A percentile compares a stretch with the other conserved stretches of the same genome.
phyloP scores from a whole-genome alignment of 371 early-diverging fungal species.

The Capniomyces stellatus region DNA sequence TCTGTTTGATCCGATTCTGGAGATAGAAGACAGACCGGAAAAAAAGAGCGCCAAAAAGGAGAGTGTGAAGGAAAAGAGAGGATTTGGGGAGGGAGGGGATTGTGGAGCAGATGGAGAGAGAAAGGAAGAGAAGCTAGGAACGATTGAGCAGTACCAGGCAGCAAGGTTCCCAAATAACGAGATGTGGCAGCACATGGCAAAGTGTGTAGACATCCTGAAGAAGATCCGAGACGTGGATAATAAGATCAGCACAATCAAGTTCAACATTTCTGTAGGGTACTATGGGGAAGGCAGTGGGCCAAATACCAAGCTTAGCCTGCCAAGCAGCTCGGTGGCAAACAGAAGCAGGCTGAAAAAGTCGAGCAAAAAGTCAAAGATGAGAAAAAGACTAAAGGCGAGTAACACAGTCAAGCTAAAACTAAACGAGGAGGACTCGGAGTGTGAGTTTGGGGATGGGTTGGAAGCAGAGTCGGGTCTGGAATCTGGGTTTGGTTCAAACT shows the following conservation, averaged over 20 bases:
- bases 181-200: conserved; percentile 34
- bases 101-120: neutral
- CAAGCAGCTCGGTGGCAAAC: neutral
- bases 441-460: neutral
- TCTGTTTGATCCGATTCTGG: no score
- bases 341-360: neutral
- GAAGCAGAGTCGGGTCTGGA: neutral
- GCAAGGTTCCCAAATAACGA: conserved; percentile 40
- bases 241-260: conserved; percentile 49
- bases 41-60: no score
- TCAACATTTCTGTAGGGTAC: conserved; percentile 35
- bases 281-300: neutral
- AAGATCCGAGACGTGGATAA: conserved; percentile 49
- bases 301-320: neutral
- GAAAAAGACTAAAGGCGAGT: neutral
- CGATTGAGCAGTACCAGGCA: conserved; percentile 27
- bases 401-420: neutral
- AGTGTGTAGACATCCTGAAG: conserved; percentile 37
- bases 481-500: neutral
- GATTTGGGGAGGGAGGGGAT: neutral
- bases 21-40: no score
- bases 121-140: neutral
- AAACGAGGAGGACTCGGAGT: conserved; percentile 2
- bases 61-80: no score
- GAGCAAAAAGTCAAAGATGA: neutral